phyloP scores from a whole-genome alignment of 2,329 filamentous ascomycete genomes.

The Ophiostoma montium region DNA sequence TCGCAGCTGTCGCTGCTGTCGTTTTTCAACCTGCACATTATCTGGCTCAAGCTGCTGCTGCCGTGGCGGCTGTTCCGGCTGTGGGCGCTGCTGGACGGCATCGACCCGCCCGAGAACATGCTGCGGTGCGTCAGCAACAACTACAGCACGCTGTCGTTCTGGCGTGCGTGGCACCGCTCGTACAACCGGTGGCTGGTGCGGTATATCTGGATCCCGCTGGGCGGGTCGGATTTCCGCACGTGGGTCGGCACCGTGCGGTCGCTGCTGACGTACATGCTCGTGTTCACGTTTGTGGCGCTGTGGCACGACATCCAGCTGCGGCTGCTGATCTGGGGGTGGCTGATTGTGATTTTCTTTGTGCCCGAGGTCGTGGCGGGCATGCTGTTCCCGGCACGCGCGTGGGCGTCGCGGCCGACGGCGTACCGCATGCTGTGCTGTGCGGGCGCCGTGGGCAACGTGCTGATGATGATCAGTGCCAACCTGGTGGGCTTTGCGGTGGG shows the following conservation, averaged over 20 bases:
- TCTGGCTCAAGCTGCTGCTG: slow-evolving; percentile 93
- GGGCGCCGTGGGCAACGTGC: slow-evolving; percentile 67
- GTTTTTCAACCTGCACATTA: slow-evolving; percentile 91
- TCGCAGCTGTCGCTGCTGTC: slow-evolving; percentile 81
- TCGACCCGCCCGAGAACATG: slow-evolving; percentile 98
- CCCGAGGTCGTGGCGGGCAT: slow-evolving; percentile 64
- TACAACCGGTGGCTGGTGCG: slow-evolving; percentile 92
- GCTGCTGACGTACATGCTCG: slow-evolving; percentile 61
- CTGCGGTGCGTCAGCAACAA: slow-evolving; percentile 92
- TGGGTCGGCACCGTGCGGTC: slow-evolving; percentile 37
- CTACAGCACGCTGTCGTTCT: slow-evolving; percentile 80
- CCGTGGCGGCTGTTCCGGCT: slow-evolving; percentile 98
- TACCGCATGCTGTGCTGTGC: slow-evolving; percentile 72
- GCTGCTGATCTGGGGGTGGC: slow-evolving; percentile 91
- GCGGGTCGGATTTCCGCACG: slow-evolving; percentile 45
- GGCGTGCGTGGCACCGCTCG: slow-evolving; percentile 89
- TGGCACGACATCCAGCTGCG: slow-evolving; percentile 96
- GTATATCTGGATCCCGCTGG: slow-evolving; percentile 87
- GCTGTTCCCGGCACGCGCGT: slow-evolving; percentile 60
- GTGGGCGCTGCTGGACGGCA: slow-evolving; percentile 81
- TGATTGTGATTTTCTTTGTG: slow-evolving; percentile 84
- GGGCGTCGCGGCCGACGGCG: slow-evolving; percentile 51
- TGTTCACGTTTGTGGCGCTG: slow-evolving; percentile 93
- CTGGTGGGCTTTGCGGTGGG: slow-evolving; percentile 91
- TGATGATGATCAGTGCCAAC: slow-evolving; percentile 96